Base-by-base conservation (phyloP, 345 rosid species). In the Physaria fendleri region DNA sequence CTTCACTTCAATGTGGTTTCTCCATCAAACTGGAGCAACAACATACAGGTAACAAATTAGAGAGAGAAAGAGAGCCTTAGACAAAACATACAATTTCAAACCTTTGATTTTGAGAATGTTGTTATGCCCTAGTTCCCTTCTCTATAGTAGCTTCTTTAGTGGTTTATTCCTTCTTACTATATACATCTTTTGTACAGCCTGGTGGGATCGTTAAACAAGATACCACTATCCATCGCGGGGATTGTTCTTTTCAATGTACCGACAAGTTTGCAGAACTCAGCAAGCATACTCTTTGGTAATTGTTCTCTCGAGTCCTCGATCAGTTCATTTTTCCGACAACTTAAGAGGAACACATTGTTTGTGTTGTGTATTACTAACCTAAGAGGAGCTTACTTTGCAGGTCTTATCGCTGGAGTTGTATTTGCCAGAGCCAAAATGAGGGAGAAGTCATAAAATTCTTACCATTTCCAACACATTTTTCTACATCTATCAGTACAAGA, bases 1-100 rank as follows among this genome's bases (percentile, higher is more conserved):
- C 82, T 89, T 93, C 77, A 79, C 95, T 64, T 93, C 99, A 12
- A 85, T 93, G 95, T 93, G 99, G 99, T 93, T 93, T 83, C 97
- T 93, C 74, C 95, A 89, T 72, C 97, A 93, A 74, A 93, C 99
- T 6, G 95, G 97, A 48, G 99, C 97, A 17, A 93, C 99, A 43
- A 93, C 99, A 1, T 89, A 89, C 76, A 93, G 99, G 99, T 85
- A 78, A 47, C 53, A 69, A 20, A 45, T n/a, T 42, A 6, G 30
- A 17, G 38, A 67, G 2, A 48, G 54, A 5, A 2, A 4, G 5
- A 7, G 5, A 23, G n/a, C 34, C 1, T 28, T 4, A 17, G 3
- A 17, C 12, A 8, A 8, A 25, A 25, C 20, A 16, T 67, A 6
- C 59, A 56, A 2, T 38, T 33, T 30, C 43, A 40, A 39, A 30